Evolutionary conservation across 331 rosid species (phyloP).

Genomic region (Telfairia occidentalis): DNA sequence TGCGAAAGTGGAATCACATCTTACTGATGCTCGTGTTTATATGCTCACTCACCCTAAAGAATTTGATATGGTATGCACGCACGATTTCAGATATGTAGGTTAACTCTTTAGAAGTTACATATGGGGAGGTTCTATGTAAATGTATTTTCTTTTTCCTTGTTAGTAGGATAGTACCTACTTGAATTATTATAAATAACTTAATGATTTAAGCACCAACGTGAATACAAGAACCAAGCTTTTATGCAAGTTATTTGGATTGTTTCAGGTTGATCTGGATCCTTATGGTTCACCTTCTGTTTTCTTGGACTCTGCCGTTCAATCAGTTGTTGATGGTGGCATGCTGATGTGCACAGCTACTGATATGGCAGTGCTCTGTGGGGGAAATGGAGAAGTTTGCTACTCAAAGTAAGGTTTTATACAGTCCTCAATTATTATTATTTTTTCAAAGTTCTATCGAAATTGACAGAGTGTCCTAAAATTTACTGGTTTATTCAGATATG

Average conservation of each 20-base stretch:
- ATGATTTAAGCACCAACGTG: background rate
- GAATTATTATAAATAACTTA: background rate
- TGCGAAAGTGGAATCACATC: conserved; percentile 92
- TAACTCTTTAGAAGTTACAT: background rate
- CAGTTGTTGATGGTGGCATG: conserved; percentile 92
- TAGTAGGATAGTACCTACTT: background rate
- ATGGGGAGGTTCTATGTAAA: background rate
- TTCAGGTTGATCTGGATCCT: conserved; percentile 98
- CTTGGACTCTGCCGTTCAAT: conserved; percentile 92
- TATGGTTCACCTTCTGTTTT: conserved; percentile 92
- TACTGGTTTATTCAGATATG: conserved; percentile 49
- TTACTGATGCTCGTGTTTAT: conserved; percentile 88
- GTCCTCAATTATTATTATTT: conserved; percentile 10
- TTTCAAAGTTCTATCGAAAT: conserved; percentile 8
- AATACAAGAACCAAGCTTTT: background rate
- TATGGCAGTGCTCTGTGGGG: conserved; percentile 96
- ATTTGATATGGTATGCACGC: conserved; percentile 71
- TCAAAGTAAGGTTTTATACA: conserved; percentile 57
- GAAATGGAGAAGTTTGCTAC: conserved; percentile 97
- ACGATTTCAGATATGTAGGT: conserved; percentile 5
- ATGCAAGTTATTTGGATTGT: background rate
- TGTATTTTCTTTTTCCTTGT: background rate
- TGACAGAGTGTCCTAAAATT: conserved; percentile 8
- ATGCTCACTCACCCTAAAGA: conserved; percentile 92
- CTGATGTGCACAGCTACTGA: conserved; percentile 98